A percentile compares a stretch with the other conserved stretches of the same genome.
These are phyloP conservation scores for Daldinia grandis DNA, from an alignment of 495 filamentous ascomycete species.

Conservation along the genomic window DNA sequence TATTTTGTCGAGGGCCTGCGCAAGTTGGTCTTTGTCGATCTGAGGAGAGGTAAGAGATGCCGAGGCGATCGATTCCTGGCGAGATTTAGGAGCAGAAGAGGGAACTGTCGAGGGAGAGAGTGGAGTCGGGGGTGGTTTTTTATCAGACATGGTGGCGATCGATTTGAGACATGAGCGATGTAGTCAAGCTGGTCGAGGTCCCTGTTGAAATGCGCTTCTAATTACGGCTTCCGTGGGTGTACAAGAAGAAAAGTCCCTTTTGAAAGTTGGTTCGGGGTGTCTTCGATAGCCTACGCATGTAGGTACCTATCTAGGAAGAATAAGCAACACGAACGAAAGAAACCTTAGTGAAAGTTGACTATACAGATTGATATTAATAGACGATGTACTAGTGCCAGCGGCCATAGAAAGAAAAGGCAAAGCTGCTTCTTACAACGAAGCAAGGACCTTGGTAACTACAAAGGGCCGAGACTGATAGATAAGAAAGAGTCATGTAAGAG, in stretches of 20 bases:
- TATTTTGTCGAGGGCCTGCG: conserved; percentile 81
- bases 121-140: conserved; percentile 41
- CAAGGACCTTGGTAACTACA: conserved; percentile 1
- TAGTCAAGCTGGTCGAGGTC: conserved; percentile 10
- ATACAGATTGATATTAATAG: conserved; percentile 2
- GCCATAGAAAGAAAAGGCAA: conserved; percentile 5
- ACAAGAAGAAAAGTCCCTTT: conserved; percentile 5
- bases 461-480: conserved; percentile 4
- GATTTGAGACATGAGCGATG: conserved; percentile 24
- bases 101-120: conserved; percentile 36
- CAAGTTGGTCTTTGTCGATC: conserved; percentile 73
- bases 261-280: background rate
- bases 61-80: conserved; percentile 72
- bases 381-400: background rate
- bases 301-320: background rate
- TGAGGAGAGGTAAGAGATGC: conserved; percentile 61
- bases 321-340: background rate
- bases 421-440: conserved; percentile 1
- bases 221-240: background rate
- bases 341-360: background rate
- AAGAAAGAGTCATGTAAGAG: conserved; percentile 32
- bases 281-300: background rate
- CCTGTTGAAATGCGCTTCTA: background rate
- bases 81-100: conserved; percentile 53
- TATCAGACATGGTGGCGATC: conserved; percentile 40